Evolutionary conservation across 768 basidiomycete genomes (phyloP), one percentile per base, ranked within the genome.

Genomic region (Multifurca ochricompacta): DNA sequence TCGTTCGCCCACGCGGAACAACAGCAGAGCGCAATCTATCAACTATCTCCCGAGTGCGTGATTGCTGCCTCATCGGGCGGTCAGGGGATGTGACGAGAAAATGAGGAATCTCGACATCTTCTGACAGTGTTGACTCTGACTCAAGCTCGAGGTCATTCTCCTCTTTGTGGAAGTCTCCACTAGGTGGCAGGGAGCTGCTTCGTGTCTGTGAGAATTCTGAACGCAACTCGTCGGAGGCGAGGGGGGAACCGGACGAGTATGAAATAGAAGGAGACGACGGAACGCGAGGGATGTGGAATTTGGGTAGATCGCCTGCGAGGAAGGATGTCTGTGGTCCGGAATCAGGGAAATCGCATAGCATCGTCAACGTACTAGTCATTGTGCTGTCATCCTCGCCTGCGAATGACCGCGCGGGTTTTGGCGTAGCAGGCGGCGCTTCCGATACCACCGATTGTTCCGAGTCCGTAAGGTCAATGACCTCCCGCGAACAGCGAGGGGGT

Each of bases 11-110:
- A 10, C 65, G 63, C 19, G 63, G 60, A 3, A 62, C 48, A 14
- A 61, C 52, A 41, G 67, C 64, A 6, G 73, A 77, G 49, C 79
- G 74, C 36, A 82, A 64, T 32, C 73, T 72, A 58, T 83, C 81
- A 28, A 83, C 77, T 37, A 83, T 77, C 58, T 78, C 76, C 11
- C 81, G 73, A 18, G 81, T 83, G 62, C 75, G 77, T 19, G 81
- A 82, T 19, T 78, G 71, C 10, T 69, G 67, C 40, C 71, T 73
- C 27, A 67, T 70, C 70, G 70, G 47, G 66, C 61, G 48, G 67
- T 58, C 61, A 19, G 49, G 48, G 39, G 52, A 45, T 13, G 64
- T 57, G 16, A 62, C 60, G 32, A 81, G 68, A 45, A 76, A 55
- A 65, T 67, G 25, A 7, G 69, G 66, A 32, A 67, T 63, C 40